Percentiles rank a stretch among this genome's conserved stretches.
These are phyloP conservation scores for Cantharellus cinnabarinus DNA, from an alignment of 768 basidiomycete species.

Conservation along the genomic window DNA sequence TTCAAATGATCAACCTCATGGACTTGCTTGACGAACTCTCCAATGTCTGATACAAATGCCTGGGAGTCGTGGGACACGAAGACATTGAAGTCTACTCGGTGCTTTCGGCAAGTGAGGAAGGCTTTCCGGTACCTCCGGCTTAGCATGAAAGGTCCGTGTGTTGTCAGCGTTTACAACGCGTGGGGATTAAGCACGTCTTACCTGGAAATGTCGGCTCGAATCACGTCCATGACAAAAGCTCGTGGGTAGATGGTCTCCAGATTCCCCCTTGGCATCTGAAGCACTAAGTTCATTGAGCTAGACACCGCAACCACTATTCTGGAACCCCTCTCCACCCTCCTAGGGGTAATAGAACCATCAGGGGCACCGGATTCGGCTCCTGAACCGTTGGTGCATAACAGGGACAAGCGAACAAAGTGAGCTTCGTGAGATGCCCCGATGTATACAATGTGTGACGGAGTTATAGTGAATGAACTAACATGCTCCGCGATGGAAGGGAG, in stretches of 20 bases:
- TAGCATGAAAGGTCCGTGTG: not conserved
- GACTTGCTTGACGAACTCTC: conserved; percentile 63
- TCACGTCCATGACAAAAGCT: conserved; percentile 71
- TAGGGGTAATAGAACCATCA: conserved; percentile 23
- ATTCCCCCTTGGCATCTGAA: conserved; percentile 97
- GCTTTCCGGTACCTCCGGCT: conserved; percentile 72
- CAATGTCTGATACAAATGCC: conserved; percentile 39
- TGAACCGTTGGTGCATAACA: conserved; percentile 10
- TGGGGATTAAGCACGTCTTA: conserved; percentile 20
- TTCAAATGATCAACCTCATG: conserved; percentile 83
- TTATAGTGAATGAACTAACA: conserved; percentile 41
- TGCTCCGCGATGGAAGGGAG: conserved; percentile 1
- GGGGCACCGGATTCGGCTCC: conserved; percentile 15
- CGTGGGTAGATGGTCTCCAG: conserved; percentile 88
- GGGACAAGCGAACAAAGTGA: conserved; percentile 32
- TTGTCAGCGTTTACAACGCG: not conserved
- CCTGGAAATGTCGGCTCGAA: conserved; percentile 55
- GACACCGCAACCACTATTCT: conserved; percentile 76
- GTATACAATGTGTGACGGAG: conserved; percentile 63
- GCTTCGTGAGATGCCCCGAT: conserved; percentile 69
- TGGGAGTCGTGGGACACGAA: conserved; percentile 66
- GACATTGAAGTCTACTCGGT: conserved; percentile 77
- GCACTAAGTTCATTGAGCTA: conserved; percentile 67
- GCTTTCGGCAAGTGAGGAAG: conserved; percentile 78
- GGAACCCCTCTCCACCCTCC: conserved; percentile 77